Percentiles rank a stretch among this genome's conserved stretches.
Conservation (phyloP, 2,329 filamentous ascomycete genomes). For the Amphichorda felina region DNA sequence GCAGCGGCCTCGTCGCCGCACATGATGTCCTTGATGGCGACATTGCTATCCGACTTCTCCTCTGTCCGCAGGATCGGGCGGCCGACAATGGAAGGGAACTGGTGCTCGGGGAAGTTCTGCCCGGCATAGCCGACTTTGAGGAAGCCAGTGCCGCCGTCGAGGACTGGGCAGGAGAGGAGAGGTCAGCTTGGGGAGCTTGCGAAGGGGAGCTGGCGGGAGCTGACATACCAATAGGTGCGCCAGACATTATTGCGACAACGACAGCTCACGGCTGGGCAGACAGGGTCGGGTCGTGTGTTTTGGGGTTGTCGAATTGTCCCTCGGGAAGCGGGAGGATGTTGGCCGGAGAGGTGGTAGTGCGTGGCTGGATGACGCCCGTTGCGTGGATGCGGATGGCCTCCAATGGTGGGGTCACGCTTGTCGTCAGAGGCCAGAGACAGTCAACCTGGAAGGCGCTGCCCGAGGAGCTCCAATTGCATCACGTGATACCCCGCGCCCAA, state of each 20-base stretch:
- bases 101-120: conserved; percentile 98
- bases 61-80: conserved; percentile 95
- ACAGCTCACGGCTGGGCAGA: conserved; percentile 1
- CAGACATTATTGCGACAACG: conserved; percentile 29
- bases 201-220: conserved; percentile 2
- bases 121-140: conserved; percentile 98
- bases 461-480: conserved; percentile 12
- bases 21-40: conserved; percentile 95
- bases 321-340: neutral
- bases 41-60: conserved; percentile 53
- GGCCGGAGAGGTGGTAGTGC: conserved; percentile 1
- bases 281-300: neutral
- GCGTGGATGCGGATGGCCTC: conserved; percentile 5
- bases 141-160: conserved; percentile 99
- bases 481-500: conserved; percentile 23
- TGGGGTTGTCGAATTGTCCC: neutral
- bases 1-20: conserved; percentile 96
- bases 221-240: conserved; percentile 38
- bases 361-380: conserved; percentile 5
- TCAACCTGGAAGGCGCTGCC: neutral
- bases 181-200: conserved; percentile 1
- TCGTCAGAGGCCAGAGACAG: conserved; percentile 21
- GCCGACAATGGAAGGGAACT: conserved; percentile 96
- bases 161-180: conserved; percentile 46
- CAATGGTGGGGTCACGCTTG: conserved; percentile 20